Conservation (phyloP, 75 land plant species). For the Pseudotsuga menziesii region DNA sequence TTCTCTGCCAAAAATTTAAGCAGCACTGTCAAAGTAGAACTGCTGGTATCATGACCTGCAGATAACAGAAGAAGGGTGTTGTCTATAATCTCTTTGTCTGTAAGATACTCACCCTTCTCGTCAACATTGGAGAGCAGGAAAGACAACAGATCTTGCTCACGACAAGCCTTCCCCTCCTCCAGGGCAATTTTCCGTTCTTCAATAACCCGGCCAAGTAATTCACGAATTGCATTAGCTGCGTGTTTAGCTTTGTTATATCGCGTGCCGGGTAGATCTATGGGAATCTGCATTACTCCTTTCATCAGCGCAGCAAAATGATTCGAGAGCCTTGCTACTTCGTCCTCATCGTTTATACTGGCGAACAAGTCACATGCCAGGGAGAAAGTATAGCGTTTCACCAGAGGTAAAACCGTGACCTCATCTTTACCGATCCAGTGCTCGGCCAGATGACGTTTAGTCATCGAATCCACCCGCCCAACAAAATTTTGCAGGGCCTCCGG, state of each 20-base stretch:
- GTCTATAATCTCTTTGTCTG: conserved; percentile 41
- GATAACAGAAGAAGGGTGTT: conserved; percentile 28
- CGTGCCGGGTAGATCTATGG: conserved; percentile 28
- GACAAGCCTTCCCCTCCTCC: background rate
- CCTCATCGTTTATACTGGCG: conserved; percentile 15
- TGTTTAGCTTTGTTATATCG: conserved; percentile 14
- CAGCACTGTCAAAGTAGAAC: conserved; percentile 21
- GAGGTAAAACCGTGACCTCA: conserved; percentile 14
- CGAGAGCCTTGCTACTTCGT: background rate
- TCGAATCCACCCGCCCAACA: conserved; percentile 13
- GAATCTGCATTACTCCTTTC: conserved; percentile 15
- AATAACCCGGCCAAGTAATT: background rate
- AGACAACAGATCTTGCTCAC: conserved; percentile 21
- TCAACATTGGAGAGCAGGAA: conserved; percentile 11
- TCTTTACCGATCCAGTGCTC: conserved; percentile 16
- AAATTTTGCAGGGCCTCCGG: conserved; percentile 24
- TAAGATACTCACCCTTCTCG: conserved; percentile 5
- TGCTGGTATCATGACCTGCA: conserved; percentile 45
- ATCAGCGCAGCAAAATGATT: background rate
- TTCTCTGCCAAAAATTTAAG: conserved; percentile 24
- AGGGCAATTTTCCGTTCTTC: conserved; percentile 11
- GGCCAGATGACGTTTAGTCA: conserved; percentile 14
- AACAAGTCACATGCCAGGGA: conserved; percentile 14
- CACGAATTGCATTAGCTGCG: conserved; percentile 3
- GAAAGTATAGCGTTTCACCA: conserved; percentile 30